Percentiles rank a stretch among this genome's conserved stretches.
phyloP scores from a whole-genome alignment of 441 rosid genomes.

The Populus hybrid region DNA sequence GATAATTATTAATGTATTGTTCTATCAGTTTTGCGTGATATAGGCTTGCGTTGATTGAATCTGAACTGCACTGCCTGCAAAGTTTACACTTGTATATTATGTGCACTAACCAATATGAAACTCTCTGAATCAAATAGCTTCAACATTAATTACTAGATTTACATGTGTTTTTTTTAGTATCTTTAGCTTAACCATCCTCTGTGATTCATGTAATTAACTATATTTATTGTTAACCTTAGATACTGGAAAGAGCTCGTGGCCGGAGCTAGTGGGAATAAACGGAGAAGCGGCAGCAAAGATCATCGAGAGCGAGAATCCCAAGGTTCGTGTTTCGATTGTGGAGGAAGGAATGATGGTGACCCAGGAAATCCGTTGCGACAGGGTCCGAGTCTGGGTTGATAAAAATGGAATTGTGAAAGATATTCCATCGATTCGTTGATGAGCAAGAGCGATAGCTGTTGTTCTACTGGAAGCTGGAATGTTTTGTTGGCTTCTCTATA shows the following conservation, averaged over 20 bases:
- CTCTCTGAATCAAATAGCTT: neutral
- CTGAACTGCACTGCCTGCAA: too few species aligned
- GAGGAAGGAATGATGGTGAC: conserved; percentile 22
- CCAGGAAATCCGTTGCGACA: conserved; percentile 18
- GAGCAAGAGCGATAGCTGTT: neutral
- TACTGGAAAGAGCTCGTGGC: conserved; percentile 23
- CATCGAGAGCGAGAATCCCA: conserved; percentile 12
- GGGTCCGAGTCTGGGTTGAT: conserved; percentile 28
- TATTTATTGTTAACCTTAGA: neutral
- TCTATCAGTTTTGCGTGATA: too few species aligned
- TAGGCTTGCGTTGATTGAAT: too few species aligned
- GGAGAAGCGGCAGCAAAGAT: conserved; percentile 15
- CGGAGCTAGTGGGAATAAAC: conserved; percentile 24
- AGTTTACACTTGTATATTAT: too few species aligned
- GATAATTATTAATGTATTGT: too few species aligned
- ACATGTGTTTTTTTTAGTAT: neutral
- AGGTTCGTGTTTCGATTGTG: neutral
- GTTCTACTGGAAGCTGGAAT: neutral
- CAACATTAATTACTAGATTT: neutral
- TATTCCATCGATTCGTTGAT: conserved; percentile 17
- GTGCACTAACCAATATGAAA: too few species aligned
- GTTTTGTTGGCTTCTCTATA: too few species aligned
- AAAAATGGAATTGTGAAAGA: conserved; percentile 11
- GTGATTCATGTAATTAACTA: neutral
- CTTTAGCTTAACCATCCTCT: neutral